Evolutionary conservation across 148 eudicot genomes (phyloP).

Genomic region (Polygonum maritimum): DNA sequence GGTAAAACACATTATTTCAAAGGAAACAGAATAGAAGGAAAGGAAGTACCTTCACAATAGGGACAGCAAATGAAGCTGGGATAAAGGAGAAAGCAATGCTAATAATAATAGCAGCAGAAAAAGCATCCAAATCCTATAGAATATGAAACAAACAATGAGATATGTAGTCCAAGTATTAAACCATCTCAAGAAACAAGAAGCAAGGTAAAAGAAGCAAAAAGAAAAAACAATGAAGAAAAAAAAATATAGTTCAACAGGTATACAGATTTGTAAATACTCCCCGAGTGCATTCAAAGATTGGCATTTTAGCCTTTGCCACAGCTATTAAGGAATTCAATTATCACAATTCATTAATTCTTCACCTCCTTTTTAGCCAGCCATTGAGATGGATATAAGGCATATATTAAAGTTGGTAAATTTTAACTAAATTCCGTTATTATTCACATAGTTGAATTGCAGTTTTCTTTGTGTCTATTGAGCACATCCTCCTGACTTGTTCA

Average conservation of each 20-base stretch:
- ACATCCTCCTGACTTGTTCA: too few relatives aligned
- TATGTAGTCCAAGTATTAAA: background rate
- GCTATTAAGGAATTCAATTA: too few relatives aligned
- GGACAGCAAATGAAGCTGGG: constrained; percentile 96
- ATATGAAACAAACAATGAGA: constrained; percentile 5
- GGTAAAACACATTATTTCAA: background rate
- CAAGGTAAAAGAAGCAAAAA: background rate
- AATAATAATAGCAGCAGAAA: constrained; percentile 69
- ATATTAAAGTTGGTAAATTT: too few relatives aligned
- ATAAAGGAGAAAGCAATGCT: constrained; percentile 86
- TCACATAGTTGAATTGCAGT: too few relatives aligned
- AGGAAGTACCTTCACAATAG: constrained; percentile 77
- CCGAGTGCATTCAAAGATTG: too few relatives aligned
- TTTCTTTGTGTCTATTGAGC: too few relatives aligned
- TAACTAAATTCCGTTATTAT: too few relatives aligned
- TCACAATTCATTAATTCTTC: too few relatives aligned
- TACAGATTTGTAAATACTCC: background rate
- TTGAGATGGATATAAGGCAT: too few relatives aligned
- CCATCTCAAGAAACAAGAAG: background rate
- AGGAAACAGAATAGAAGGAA: constrained; percentile 6
- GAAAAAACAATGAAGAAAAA: background rate
- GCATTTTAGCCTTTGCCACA: too few relatives aligned
- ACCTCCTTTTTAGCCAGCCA: too few relatives aligned
- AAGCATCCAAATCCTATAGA: constrained; percentile 94
- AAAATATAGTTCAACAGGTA: background rate